These are phyloP conservation scores for Casuarina glauca DNA, from an alignment of 306 rosid species.

Conservation along the genomic window DNA sequence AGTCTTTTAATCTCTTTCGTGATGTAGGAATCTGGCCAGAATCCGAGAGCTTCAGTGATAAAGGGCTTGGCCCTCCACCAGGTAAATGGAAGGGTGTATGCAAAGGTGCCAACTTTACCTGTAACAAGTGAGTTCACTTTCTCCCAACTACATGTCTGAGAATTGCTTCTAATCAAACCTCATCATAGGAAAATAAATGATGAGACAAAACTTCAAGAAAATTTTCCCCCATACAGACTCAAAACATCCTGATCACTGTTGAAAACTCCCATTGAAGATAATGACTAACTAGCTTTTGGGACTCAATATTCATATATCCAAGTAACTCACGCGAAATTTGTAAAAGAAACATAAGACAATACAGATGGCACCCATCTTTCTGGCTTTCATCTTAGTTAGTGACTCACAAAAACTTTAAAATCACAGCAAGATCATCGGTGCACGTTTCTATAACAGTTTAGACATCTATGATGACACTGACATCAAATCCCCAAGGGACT, in stretches of 20 bases:
- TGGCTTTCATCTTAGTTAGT: not conserved
- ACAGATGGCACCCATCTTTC: not conserved
- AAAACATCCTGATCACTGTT: too few relatives aligned
- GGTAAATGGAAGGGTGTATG: slow-evolving; percentile 42
- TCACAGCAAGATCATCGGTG: slow-evolving; percentile 38
- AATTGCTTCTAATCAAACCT: too few relatives aligned
- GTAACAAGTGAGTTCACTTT: slow-evolving; percentile 40
- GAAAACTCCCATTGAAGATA: too few relatives aligned
- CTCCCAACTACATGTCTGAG: too few relatives aligned
- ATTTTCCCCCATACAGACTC: too few relatives aligned
- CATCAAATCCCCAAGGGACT: slow-evolving; percentile 38
- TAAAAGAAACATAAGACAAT: too few relatives aligned
- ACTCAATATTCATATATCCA: too few relatives aligned
- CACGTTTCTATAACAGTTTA: slow-evolving; percentile 22
- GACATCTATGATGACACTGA: slow-evolving; percentile 5
- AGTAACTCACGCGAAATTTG: too few relatives aligned
- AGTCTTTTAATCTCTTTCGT: not conserved
- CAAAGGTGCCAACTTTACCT: slow-evolving; percentile 32
- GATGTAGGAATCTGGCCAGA: slow-evolving; percentile 46
- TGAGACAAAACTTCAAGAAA: too few relatives aligned
- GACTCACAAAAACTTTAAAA: not conserved
- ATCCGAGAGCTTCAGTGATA: slow-evolving; percentile 35
- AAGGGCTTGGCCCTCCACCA: slow-evolving; percentile 30
- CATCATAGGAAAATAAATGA: too few relatives aligned
- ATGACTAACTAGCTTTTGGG: too few relatives aligned